Evolutionary conservation across 2,329 filamentous ascomycete genomes (phyloP), one percentile per base, ranked within the genome.

Genomic region (Ceratocystiopsis minuta): DNA sequence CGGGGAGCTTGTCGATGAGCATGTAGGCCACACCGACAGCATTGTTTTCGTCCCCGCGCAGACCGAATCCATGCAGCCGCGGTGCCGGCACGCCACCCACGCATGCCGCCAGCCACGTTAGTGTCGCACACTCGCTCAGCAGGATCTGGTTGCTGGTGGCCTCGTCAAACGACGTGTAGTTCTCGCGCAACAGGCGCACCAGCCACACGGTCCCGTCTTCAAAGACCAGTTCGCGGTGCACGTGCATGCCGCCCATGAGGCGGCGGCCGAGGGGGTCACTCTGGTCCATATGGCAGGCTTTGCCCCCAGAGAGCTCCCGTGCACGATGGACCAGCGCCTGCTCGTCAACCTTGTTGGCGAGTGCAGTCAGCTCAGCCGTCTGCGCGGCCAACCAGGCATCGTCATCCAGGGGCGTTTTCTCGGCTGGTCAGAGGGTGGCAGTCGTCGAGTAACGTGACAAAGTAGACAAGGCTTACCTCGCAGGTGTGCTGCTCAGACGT

Each of bases 51-150:
- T 39, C 37, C 1, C 41, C 41, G 16, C 41, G 41, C 18, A 43
- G 37, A 1, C 41, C 37, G 20, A 57, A 40, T 15, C 43, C 43
- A 16, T 40, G 36, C 18, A 45, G 16, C 15, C 33, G 31, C 4
- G 40, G 31, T 15, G 35, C 16, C 3, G 42, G 36, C 13, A 36
- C 16, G 16, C 36, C 31, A 7, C 15, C 18, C 15, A 41, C 36
- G 16, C 16, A 17, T 13, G 34, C 18, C 15, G 34, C 33, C 2
- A 45, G 43, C 40, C 38, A 41, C 6, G 14, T 12, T 7, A 42
- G 32, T 1, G 42, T 40, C 6, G 37, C 39, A 12, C 44, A 43
- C 16, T 46, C 37, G 37, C 44, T 42, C 17, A 40, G 37, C 18
- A 46, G 31, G 9, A 44, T 46, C 14, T 42, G 37, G 37, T 44